Conservation (phyloP, 768 basidiomycete genomes). For the Lentinula lateritia region DNA sequence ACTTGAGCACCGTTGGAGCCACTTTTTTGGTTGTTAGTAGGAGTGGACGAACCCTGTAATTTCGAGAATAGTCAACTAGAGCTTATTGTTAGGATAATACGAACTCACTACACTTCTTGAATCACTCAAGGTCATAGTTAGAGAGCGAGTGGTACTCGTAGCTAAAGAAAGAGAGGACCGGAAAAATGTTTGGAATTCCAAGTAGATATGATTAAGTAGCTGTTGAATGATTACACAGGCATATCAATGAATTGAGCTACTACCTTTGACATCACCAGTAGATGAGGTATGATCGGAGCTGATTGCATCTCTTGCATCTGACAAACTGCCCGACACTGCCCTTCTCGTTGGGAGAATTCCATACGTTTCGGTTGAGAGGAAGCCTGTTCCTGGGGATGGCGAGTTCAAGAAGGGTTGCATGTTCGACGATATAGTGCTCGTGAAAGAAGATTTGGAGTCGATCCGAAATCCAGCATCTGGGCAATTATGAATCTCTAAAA, state of each 20-base stretch:
- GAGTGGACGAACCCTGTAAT: background rate
- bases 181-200: background rate
- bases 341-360: background rate
- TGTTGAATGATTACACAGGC: background rate
- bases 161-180: background rate
- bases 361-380: background rate
- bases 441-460: background rate
- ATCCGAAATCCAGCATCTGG: background rate
- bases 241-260: background rate
- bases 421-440: background rate
- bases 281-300: background rate
- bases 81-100: background rate
- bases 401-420: background rate
- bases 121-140: background rate
- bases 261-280: background rate
- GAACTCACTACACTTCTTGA: background rate
- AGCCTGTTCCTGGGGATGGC: background rate
- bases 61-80: background rate
- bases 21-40: background rate
- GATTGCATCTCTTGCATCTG: background rate
- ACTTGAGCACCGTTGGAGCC: background rate
- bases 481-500: background rate
- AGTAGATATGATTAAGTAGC: background rate
- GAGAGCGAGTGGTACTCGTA: background rate
- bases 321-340: conserved; percentile 1